Percentiles rank a stretch among this genome's conserved stretches.
Evolutionary conservation across 257 asterid species (phyloP).

Genomic region (Jaltomata sinuosa): DNA sequence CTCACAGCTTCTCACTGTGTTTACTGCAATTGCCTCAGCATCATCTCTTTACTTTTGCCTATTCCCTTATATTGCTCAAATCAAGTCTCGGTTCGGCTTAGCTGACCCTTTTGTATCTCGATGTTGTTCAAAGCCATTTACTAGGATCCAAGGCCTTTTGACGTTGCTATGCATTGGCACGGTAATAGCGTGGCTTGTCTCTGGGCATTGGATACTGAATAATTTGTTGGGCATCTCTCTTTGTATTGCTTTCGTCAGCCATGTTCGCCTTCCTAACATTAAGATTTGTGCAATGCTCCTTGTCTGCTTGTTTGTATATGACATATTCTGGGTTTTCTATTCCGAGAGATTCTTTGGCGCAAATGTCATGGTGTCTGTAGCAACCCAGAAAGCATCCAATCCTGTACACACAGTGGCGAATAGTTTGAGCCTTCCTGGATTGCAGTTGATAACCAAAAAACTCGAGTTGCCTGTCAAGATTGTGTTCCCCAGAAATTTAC

Average conservation of each 20-base stretch:
- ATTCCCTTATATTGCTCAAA: slow-evolving; percentile 49
- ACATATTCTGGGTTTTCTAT: slow-evolving; percentile 91
- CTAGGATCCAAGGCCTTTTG: slow-evolving; percentile 58
- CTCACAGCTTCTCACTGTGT: slow-evolving; percentile 84
- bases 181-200: slow-evolving; percentile 71
- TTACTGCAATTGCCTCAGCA: slow-evolving; percentile 83
- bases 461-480: slow-evolving; percentile 95
- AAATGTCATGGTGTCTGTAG: slow-evolving; percentile 96
- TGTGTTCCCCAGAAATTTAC: slow-evolving; percentile 82
- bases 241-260: slow-evolving; percentile 96
- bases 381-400: slow-evolving; percentile 87
- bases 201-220: slow-evolving; percentile 93
- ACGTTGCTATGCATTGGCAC: slow-evolving; percentile 35
- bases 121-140: slow-evolving; percentile 75
- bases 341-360: slow-evolving; percentile 94
- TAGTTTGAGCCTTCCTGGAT: slow-evolving; percentile 91
- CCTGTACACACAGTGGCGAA: slow-evolving; percentile 86
- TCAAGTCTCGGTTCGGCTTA: slow-evolving; percentile 58
- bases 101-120: slow-evolving; percentile 74
- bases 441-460: slow-evolving; percentile 71
- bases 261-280: slow-evolving; percentile 92
- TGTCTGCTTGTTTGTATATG: slow-evolving; percentile 73
- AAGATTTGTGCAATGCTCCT: slow-evolving; percentile 91
- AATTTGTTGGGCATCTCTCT: slow-evolving; percentile 87
- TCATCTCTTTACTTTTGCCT: slow-evolving; percentile 82